Conservation (phyloP, 176 grass and related monocot species). For the Triticum turgidum region DNA sequence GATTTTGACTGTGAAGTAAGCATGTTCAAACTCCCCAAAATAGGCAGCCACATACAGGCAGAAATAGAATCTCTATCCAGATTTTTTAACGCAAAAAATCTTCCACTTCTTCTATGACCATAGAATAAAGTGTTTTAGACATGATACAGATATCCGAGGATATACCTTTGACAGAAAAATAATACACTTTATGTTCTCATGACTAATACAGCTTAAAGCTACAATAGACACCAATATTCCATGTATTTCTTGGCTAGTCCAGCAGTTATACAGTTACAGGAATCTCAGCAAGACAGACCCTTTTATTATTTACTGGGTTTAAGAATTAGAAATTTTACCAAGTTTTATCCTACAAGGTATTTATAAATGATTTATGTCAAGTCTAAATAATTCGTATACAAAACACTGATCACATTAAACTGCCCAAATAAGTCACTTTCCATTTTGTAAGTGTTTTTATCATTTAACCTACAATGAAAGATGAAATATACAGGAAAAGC, state of each 20-base stretch:
- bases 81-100: background rate
- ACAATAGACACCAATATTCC: conserved; percentile 12
- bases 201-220: conserved; percentile 1
- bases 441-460: conserved; percentile 1
- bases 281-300: background rate
- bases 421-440: background rate
- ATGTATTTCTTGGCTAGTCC: background rate
- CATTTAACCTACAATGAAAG: background rate
- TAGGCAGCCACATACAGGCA: background rate
- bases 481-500: background rate
- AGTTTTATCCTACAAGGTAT: background rate
- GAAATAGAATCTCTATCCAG: background rate
- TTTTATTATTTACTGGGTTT: background rate
- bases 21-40: background rate
- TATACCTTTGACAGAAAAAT: conserved; percentile 2
- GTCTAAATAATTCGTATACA: background rate
- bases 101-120: background rate
- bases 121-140: background rate
- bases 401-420: background rate
- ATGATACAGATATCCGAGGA: background rate
- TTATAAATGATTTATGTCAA: background rate
- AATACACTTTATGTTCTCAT: conserved; percentile 7
- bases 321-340: conserved; percentile 2
- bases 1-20: background rate
- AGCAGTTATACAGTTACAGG: background rate